These are phyloP conservation scores for Alternaria sp. DNA, from an alignment of 2,329 filamentous ascomycete species.

Conservation along the genomic window DNA sequence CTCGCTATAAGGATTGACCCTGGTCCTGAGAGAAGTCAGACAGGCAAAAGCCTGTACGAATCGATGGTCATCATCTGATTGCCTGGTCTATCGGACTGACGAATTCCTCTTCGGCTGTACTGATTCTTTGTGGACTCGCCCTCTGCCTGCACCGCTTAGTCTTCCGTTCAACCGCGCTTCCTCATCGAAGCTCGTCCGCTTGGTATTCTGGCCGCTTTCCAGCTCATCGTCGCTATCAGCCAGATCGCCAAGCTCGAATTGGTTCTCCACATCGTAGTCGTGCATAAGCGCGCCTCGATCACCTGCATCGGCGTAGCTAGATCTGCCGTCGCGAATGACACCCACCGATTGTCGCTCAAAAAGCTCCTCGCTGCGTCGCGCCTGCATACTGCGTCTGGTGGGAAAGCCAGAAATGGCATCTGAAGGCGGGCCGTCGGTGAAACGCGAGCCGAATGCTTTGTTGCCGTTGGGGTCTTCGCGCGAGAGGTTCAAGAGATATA, in stretches of 20 bases:
- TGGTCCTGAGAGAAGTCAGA: background rate
- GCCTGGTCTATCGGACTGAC: slow-evolving; percentile 24
- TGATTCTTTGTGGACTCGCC: slow-evolving; percentile 41
- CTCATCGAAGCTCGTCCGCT: slow-evolving; percentile 23
- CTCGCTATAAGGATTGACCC: slow-evolving; percentile 1
- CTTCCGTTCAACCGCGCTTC: slow-evolving; percentile 24
- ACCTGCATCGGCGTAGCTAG: slow-evolving; percentile 43
- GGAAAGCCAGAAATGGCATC: slow-evolving; percentile 90
- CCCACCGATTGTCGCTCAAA: slow-evolving; percentile 58
- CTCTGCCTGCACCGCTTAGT: slow-evolving; percentile 38
- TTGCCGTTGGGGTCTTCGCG: slow-evolving; percentile 86
- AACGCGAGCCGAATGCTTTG: slow-evolving; percentile 62
- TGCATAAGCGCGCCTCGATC: slow-evolving; percentile 86
- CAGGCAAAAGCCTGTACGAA: slow-evolving; percentile 3
- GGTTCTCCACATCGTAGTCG: slow-evolving; percentile 81
- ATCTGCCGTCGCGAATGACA: slow-evolving; percentile 17
- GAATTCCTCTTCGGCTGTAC: slow-evolving; percentile 35
- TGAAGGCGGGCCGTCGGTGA: slow-evolving; percentile 81
- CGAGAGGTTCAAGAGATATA: slow-evolving; percentile 96
- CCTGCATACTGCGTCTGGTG: slow-evolving; percentile 93
- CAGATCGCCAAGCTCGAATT: slow-evolving; percentile 79
- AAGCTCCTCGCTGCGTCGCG: slow-evolving; percentile 67
- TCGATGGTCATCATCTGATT: background rate
- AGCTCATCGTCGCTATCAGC: slow-evolving; percentile 63
- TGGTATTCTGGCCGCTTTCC: slow-evolving; percentile 33